Percentiles rank a stretch among this genome's conserved stretches.
phyloP scores from a whole-genome alignment of 129 eudicot species.

The Tagetes erecta region DNA sequence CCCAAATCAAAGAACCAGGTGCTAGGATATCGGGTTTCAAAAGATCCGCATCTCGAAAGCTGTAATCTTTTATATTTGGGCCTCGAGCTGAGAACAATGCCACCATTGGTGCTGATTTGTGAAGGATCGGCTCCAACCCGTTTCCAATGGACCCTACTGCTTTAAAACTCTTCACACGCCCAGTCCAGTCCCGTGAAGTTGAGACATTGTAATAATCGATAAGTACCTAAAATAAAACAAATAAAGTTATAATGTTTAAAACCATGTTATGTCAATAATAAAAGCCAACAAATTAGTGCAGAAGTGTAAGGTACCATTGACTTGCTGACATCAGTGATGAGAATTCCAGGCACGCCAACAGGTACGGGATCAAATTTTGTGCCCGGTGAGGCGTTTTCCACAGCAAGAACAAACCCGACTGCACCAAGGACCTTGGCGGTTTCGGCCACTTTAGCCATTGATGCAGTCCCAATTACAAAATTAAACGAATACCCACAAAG shows the following conservation, averaged over 20 bases:
- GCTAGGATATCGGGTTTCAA: constrained; percentile 96
- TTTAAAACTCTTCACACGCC: constrained; percentile 89
- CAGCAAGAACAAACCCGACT: constrained; percentile 88
- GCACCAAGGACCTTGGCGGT: constrained; percentile 94
- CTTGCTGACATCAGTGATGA: constrained; percentile 75
- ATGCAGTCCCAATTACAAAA: constrained; percentile 83
- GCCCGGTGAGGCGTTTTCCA: constrained; percentile 89
- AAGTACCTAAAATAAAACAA: constrained; percentile 66
- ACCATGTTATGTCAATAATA: neutral
- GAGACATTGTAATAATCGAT: constrained; percentile 86
- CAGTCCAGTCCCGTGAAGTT: constrained; percentile 93
- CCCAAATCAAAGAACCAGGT: constrained; percentile 98
- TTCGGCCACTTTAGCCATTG: constrained; percentile 67
- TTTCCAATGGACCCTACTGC: constrained; percentile 86
- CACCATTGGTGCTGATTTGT: constrained; percentile 94
- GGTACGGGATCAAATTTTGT: constrained; percentile 98
- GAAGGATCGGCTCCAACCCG: constrained; percentile 76
- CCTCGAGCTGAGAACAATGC: constrained; percentile 97
- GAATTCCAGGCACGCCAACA: constrained; percentile 79
- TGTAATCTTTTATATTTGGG: constrained; percentile 91
- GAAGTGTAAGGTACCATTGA: constrained; percentile 51
- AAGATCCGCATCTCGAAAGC: constrained; percentile 94
- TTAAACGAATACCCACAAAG: constrained; percentile 97
- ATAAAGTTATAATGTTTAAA: constrained; percentile 9
- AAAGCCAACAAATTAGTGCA: neutral